A percentile compares a stretch with the other conserved stretches of the same genome.
Evolutionary conservation across 1,284 basidiomycete genomes (phyloP).

Genomic region (Macrocybe sp.): DNA sequence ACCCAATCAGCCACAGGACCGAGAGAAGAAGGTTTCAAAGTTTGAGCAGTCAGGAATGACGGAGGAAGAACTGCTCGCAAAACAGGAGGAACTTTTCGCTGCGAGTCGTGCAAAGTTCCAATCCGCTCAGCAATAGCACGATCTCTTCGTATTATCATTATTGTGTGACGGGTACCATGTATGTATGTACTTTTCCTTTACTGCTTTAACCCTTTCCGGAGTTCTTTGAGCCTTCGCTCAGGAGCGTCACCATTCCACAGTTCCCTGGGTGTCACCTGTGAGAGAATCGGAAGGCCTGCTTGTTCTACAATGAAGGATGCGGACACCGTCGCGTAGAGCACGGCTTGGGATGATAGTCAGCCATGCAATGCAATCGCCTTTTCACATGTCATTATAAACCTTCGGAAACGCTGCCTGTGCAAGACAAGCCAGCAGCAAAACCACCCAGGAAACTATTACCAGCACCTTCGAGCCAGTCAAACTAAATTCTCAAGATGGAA

Average conservation of each 20-base stretch:
- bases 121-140: slow-evolving; percentile 40
- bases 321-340: slow-evolving; percentile 70
- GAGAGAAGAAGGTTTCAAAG: slow-evolving; percentile 86
- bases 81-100: slow-evolving; percentile 91
- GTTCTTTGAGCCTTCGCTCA: slow-evolving; percentile 44
- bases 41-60: slow-evolving; percentile 89
- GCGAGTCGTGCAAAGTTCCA: slow-evolving; percentile 76
- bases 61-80: slow-evolving; percentile 82
- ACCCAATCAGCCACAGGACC: slow-evolving; percentile 46
- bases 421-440: slow-evolving; percentile 67
- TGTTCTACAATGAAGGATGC: slow-evolving; percentile 86
- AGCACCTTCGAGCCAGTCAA: slow-evolving; percentile 48
- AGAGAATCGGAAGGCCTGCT: slow-evolving; percentile 57
- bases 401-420: slow-evolving; percentile 55
- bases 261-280: slow-evolving; percentile 22
- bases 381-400: slow-evolving; percentile 38
- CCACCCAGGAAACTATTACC: slow-evolving; percentile 89
- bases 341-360: slow-evolving; percentile 37
- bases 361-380: not conserved
- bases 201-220: slow-evolving; percentile 30
- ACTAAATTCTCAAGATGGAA: not conserved
- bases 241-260: slow-evolving; percentile 73
- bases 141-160: slow-evolving; percentile 25
- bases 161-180: slow-evolving; percentile 21
- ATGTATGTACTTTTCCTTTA: slow-evolving; percentile 25